Percentiles rank a stretch among this genome's conserved stretches.
Conservation (phyloP, 345 rosid genomes). For the Ricinus communis region DNA sequence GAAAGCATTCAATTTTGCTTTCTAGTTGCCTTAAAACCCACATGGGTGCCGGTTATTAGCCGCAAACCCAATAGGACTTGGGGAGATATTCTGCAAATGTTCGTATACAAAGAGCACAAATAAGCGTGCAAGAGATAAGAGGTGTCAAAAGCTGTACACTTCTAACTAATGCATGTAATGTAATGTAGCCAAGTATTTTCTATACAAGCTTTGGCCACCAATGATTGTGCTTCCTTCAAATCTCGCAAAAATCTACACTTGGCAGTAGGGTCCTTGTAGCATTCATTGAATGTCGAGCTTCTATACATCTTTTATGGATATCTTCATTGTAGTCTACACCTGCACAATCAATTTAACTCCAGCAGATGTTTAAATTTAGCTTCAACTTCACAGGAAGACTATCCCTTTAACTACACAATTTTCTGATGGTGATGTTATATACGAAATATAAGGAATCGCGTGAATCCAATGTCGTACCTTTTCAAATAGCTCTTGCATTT, state of each 20-base stretch:
- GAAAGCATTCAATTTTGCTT: too few relatives aligned
- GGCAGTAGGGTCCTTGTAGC: neutral
- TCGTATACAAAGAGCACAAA: neutral
- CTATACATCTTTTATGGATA: neutral
- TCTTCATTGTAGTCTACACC: neutral
- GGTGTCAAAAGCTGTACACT: neutral
- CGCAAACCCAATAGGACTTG: neutral
- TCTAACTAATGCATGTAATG: neutral
- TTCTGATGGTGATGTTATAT: too few relatives aligned
- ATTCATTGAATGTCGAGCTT: neutral
- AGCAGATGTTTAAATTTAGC: neutral
- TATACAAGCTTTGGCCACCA: conserved; percentile 1
- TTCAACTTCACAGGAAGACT: neutral
- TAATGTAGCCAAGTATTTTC: neutral
- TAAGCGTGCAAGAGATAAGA: neutral
- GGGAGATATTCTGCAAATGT: neutral
- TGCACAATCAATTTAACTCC: neutral
- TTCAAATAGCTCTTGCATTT: neutral
- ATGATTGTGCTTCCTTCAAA: neutral
- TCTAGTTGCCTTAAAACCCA: neutral
- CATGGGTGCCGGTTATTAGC: too few relatives aligned
- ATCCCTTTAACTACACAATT: too few relatives aligned
- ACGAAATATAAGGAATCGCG: too few relatives aligned
- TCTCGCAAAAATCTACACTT: neutral
- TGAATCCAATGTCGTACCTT: neutral